Percentiles rank a stretch among this genome's conserved stretches.
Evolutionary conservation across 805 yeast genomes (phyloP).

Genomic region (Ogataea naganishii): DNA sequence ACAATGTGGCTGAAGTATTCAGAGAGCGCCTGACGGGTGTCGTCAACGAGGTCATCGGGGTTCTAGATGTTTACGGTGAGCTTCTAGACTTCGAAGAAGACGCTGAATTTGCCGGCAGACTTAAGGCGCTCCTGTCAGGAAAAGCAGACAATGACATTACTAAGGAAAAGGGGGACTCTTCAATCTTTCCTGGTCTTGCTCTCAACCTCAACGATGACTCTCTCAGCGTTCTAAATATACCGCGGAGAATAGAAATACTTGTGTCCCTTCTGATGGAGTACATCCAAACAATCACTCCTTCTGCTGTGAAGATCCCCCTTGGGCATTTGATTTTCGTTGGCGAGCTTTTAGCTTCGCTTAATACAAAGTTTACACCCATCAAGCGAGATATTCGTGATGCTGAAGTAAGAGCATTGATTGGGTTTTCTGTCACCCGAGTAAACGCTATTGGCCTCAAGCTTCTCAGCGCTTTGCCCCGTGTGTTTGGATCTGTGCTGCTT

Average conservation of each 20-base stretch:
- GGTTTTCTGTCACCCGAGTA: conserved; percentile 31
- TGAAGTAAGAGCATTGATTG: conserved; percentile 34
- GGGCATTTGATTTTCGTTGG: conserved; percentile 44
- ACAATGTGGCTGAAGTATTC: conserved; percentile 39
- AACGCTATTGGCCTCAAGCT: conserved; percentile 38
- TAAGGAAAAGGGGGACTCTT: no score
- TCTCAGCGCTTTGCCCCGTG: conserved; percentile 26
- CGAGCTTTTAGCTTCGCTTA: conserved; percentile 49
- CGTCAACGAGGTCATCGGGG: conserved; percentile 45
- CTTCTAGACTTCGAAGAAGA: conserved; percentile 53
- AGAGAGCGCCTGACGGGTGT: conserved; percentile 35
- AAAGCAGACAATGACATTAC: conserved; percentile 7
- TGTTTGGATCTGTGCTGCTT: conserved; percentile 27
- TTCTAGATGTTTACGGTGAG: conserved; percentile 47
- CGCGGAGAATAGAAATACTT: conserved; percentile 41
- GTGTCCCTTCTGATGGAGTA: conserved; percentile 36
- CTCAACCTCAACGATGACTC: conserved; percentile 52
- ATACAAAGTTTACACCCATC: conserved; percentile 44
- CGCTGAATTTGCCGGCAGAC: conserved; percentile 29
- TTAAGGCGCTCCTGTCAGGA: conserved; percentile 9
- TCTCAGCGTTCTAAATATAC: conserved; percentile 38
- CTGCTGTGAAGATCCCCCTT: conserved; percentile 45
- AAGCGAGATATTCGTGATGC: conserved; percentile 53
- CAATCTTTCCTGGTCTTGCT: conserved; percentile 37
- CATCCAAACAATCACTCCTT: conserved; percentile 43